These are phyloP conservation scores for Thuja plicata DNA, from an alignment of 83 land plant species.

Conservation along the genomic window DNA sequence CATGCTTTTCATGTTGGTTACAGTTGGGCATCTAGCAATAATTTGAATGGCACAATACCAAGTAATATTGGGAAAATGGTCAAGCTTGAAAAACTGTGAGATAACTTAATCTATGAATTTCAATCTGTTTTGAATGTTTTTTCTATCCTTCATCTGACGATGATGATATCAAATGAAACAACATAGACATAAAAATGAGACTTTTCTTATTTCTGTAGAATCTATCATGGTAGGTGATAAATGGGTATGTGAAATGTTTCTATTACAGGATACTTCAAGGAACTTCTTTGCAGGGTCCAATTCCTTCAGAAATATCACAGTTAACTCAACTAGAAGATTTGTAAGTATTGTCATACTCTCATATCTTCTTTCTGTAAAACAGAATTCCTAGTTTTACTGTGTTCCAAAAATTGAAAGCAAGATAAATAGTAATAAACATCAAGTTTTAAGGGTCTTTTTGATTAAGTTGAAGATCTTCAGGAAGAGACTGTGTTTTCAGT, in stretches of 20 bases:
- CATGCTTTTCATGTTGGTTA: constrained; percentile 12
- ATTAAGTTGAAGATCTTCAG: no score
- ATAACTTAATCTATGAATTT: not conserved
- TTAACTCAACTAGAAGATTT: constrained; percentile 31
- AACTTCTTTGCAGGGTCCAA: constrained; percentile 51
- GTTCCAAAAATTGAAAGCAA: not conserved
- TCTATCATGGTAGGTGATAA: not conserved
- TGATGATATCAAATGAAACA: not conserved
- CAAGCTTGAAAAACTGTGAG: constrained; percentile 40
- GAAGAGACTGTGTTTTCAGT: no score
- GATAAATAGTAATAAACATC: not conserved
- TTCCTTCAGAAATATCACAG: constrained; percentile 38
- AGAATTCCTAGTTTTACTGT: not conserved
- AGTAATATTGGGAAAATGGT: constrained; percentile 51
- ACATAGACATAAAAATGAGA: not conserved
- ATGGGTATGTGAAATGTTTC: constrained; percentile 6
- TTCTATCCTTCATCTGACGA: not conserved
- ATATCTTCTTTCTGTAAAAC: constrained; percentile 1
- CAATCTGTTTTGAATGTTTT: not conserved
- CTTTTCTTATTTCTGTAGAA: not conserved
- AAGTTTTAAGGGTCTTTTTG: no score
- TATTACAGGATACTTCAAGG: constrained; percentile 55
- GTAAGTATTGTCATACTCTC: constrained; percentile 16
- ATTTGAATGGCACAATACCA: constrained; percentile 51
- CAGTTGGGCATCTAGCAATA: constrained; percentile 59